Evolutionary conservation across 148 eudicot genomes (phyloP), one percentile per base, ranked within the genome.

Genomic region (Camellia sinensis): DNA sequence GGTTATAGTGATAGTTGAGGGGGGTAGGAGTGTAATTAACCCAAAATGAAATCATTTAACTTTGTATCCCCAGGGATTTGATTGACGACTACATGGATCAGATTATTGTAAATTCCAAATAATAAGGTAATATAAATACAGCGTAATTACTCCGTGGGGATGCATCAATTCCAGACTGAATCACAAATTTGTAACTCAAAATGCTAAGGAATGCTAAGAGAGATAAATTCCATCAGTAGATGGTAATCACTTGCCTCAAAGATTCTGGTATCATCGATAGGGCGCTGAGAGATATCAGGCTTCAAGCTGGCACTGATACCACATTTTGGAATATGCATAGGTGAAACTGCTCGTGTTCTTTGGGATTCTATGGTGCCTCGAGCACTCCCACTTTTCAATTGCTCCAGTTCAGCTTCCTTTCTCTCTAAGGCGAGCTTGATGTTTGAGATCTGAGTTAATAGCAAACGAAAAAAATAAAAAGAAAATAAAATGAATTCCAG

Each of bases 391-490:
- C 80, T 85, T 87, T 86, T 93, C 67, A 92, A 78, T 18, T 85
- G 88, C 71, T 92, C 97, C 21, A 92, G 81, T 83, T 95, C 97
- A 67, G 90, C 88, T 85, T 95, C 99, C 85, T 92, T 95, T 85
- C 84, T 93, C 84, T 92, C 99, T 74, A 95, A 71, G 50, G 87
- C 67, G 43, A 73, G 81, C 87, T 92, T 95, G 78, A 95, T 85
- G 78, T 89, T 88, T 1, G 97, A 89, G 50, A 95, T 91, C 99
- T 95, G 82, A 82, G 41, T n/a, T 53, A 45, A 68, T 13, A 19
- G 22, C 15, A 61, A 13, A 69, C 29, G 7, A 18, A 57, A 60
- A 40, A 70, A 44, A 45, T 62, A 4, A 48, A 29, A 29, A 29
- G 37, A 29, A 29, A 29, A 29, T 1, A 29, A 29, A 29, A 29